Evolutionary conservation across 139 green algal species (phyloP).

Genomic region (Tetradesmus lagerheimii): DNA sequence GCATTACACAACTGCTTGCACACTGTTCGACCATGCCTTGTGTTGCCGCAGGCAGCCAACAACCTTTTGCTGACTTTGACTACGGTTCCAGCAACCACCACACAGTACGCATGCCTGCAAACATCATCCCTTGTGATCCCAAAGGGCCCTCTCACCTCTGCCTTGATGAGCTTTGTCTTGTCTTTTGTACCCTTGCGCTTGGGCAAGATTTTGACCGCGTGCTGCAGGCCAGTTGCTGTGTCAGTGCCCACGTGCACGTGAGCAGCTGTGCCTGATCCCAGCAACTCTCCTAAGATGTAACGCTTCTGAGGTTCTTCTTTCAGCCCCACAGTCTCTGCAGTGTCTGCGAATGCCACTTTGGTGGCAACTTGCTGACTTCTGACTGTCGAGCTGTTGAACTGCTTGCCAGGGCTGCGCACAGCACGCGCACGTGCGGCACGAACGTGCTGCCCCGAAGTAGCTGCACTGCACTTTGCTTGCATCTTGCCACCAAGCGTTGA

Average conservation of each 20-base stretch:
- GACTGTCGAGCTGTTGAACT: neutral
- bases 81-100: neutral
- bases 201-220: constrained; percentile 43
- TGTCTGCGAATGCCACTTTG: constrained; percentile 25
- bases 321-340: neutral
- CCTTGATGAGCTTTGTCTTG: constrained; percentile 21
- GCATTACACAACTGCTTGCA: too few species aligned
- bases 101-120: neutral
- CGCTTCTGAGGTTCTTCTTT: neutral
- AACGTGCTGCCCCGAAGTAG: neutral
- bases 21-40: too few species aligned
- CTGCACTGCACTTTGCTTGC: neutral
- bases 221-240: neutral
- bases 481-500: neutral
- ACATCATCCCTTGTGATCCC: neutral
- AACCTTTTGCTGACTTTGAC: neutral
- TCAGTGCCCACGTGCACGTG: constrained; percentile 31
- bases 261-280: constrained; percentile 28
- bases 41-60: neutral
- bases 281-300: constrained; percentile 38
- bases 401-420: neutral
- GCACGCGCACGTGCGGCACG: neutral
- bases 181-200: constrained; percentile 29
- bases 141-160: neutral
- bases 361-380: constrained; percentile 11